phyloP scores from a whole-genome alignment of 805 yeast species.

The Yarrowia sp. region DNA sequence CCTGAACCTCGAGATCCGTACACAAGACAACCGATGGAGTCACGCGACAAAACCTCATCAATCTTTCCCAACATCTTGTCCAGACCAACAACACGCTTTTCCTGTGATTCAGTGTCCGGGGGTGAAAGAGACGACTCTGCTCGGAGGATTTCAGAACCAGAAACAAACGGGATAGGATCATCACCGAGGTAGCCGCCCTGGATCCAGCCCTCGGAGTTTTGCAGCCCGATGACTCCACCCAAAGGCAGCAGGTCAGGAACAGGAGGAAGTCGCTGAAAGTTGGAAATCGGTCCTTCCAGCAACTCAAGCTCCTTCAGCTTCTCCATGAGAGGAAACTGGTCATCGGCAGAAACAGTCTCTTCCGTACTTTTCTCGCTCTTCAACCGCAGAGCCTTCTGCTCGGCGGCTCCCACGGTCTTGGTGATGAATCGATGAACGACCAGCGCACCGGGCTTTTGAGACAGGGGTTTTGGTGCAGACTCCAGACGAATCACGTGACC shows the following conservation, averaged over 20 bases:
- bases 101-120: not conserved
- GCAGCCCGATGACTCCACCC: conserved; percentile 61
- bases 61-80: conserved; percentile 47
- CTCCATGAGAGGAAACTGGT: conserved; percentile 27
- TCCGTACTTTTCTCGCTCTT: not conserved
- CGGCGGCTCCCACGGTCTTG: conserved; percentile 27
- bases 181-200: conserved; percentile 25
- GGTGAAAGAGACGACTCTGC: conserved; percentile 40
- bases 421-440: conserved; percentile 55
- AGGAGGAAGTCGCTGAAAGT: conserved; percentile 52
- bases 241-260: conserved; percentile 48
- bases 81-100: conserved; percentile 54
- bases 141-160: conserved; percentile 40
- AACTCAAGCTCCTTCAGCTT: conserved; percentile 27
- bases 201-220: conserved; percentile 48
- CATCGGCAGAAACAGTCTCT: conserved; percentile 26
- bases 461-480: conserved; percentile 43
- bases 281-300: conserved; percentile 42
- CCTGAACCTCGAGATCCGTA: conserved; percentile 83
- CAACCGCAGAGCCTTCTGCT: not conserved
- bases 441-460: conserved; percentile 41
- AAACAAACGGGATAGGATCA: conserved; percentile 22
- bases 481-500: conserved; percentile 58
- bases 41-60: conserved; percentile 44
- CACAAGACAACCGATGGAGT: conserved; percentile 56